phyloP scores from a whole-genome alignment of 2,329 filamentous ascomycete species.

The Penicillium sp. region DNA sequence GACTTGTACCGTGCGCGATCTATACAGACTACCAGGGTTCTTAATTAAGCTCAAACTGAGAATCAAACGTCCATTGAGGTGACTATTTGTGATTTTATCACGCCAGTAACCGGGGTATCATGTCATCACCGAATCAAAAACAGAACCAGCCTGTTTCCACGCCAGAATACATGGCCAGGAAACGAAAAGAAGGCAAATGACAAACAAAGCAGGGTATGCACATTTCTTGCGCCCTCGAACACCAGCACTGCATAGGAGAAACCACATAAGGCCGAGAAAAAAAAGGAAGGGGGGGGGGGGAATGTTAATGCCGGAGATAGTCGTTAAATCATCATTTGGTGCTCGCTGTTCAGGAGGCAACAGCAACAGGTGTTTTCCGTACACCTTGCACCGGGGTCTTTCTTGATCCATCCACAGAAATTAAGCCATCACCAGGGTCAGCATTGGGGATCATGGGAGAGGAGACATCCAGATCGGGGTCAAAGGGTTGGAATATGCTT shows the following conservation, averaged over 20 bases:
- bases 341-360: slow-evolving; percentile 1
- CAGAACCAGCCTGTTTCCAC: slow-evolving; percentile 12
- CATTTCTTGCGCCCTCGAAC: slow-evolving; percentile 9
- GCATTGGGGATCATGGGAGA: slow-evolving; percentile 25
- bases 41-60: neutral
- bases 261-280: neutral
- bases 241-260: slow-evolving; percentile 11
- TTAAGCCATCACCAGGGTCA: slow-evolving; percentile 21
- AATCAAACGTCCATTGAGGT: slow-evolving; percentile 10
- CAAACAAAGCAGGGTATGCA: slow-evolving; percentile 5
- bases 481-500: slow-evolving; percentile 35
- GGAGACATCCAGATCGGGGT: slow-evolving; percentile 18
- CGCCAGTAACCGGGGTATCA: slow-evolving; percentile 31
- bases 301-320: neutral
- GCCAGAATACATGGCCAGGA: slow-evolving; percentile 7
- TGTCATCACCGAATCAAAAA: slow-evolving; percentile 25
- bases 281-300: neutral
- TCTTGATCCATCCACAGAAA: slow-evolving; percentile 20
- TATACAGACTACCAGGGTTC: neutral
- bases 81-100: slow-evolving; percentile 12
- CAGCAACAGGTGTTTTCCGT: slow-evolving; percentile 19
- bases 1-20: neutral
- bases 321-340: slow-evolving; percentile 25
- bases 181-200: slow-evolving; percentile 2
- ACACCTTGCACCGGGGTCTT: slow-evolving; percentile 21